Evolutionary conservation across 2,329 filamentous ascomycete species (phyloP), one percentile per base, ranked within the genome.

Genomic region (Talaromyces sp.): DNA sequence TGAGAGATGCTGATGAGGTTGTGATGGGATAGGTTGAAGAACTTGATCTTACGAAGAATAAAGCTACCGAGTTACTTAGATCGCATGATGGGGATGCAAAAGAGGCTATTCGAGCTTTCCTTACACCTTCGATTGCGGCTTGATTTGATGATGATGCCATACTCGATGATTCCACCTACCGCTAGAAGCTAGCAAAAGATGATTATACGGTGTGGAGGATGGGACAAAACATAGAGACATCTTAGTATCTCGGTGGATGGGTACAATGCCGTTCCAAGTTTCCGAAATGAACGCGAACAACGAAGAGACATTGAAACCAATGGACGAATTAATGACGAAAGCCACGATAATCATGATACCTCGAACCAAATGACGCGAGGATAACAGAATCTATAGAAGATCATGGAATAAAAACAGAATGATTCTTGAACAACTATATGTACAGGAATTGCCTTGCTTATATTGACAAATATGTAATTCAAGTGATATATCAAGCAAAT

Each of bases 51-150:
- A 78, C 69, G 22, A 82, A 82, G 69, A 68, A 64, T 31, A 82
- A 81, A 67, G 81, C 81, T 13, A 82, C 79, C 13, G 81, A 83
- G 61, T 70, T 83, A 34, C 71, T 83, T 53, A 79, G 75, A 65
- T 70, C 75, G n/a, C 72, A 82, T 69, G 80, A 82, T n/a, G 81
- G 80, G 1, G 76, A 83, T 74, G 73, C 72, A 2, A 75, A 68
- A 11, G 74, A 72, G 69, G 79, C 81, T 2, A 74, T 83, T 65
- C 76, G 70, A 63, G 79, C 79, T 5, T 82, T 80, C 66, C 74
- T 82, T 58, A 58, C 73, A 1, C 74, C 77, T 6, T 43, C 66
- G 19, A 53, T 65, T 19, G 65, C 65, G 11, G 51, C 40, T 25
- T 66, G 43, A 66, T 8, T 34, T 47, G 34, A 47, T 4, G n/a